A percentile compares a stretch with the other conserved stretches of the same genome.
Conservation (phyloP, 129 eudicot genomes). For the Centella asiatica region DNA sequence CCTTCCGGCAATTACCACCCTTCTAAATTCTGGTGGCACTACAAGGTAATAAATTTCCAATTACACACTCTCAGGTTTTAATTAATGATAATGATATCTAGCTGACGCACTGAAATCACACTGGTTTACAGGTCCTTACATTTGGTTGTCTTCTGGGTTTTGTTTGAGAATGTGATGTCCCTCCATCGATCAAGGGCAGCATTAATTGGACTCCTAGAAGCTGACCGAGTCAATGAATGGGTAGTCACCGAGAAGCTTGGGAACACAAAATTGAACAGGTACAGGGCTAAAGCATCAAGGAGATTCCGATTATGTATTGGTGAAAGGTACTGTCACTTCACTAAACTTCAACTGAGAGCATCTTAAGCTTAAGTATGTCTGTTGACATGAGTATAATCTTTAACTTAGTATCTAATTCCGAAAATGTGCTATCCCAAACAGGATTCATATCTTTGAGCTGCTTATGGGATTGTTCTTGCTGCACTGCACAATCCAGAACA, state of each 20-base stretch:
- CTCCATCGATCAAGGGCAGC: constrained; percentile 87
- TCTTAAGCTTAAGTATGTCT: neutral
- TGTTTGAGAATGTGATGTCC: constrained; percentile 91
- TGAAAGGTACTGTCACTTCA: constrained; percentile 37
- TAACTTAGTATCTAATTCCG: neutral
- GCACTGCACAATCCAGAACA: constrained; percentile 45
- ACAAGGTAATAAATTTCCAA: constrained; percentile 36
- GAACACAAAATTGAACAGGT: constrained; percentile 37
- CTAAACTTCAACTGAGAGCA: neutral
- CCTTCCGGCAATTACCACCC: constrained; percentile 65
- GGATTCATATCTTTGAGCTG: constrained; percentile 61
- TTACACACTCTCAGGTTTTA: neutral
- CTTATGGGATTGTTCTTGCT: constrained; percentile 54
- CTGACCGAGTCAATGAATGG: constrained; percentile 80
- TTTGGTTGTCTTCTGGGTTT: constrained; percentile 79
- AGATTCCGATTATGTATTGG: constrained; percentile 34
- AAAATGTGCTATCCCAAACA: constrained; percentile 22
- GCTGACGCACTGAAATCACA: neutral
- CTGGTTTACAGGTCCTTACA: constrained; percentile 53
- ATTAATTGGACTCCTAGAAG: constrained; percentile 73
- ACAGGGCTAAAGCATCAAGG: constrained; percentile 28
- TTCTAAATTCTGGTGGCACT: constrained; percentile 63
- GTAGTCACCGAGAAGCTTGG: constrained; percentile 84
- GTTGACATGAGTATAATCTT: neutral
- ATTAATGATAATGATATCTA: neutral